Evolutionary conservation across 1,284 basidiomycete species (phyloP).

Genomic region (Schizophyllum amplum): DNA sequence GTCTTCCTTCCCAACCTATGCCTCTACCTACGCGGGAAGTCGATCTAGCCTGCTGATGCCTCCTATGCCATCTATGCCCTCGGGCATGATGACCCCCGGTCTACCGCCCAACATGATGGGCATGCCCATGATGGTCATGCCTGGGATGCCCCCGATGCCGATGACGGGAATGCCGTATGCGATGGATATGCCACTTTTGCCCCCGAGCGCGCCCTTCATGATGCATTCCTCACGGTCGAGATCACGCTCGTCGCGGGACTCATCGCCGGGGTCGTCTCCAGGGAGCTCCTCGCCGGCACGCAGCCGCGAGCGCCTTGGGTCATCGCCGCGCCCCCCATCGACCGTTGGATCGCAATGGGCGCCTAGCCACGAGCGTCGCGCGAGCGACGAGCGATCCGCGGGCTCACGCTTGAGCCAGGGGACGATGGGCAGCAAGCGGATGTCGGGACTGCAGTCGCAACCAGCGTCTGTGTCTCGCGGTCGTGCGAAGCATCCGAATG

Average conservation of each 20-base stretch:
- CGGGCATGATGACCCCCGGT: constrained; percentile 1
- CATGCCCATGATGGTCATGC: constrained; percentile 20
- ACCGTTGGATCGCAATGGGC: constrained; percentile 10
- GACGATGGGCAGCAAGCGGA: constrained; percentile 5
- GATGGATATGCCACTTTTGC: constrained; percentile 56
- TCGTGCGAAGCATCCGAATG: constrained; percentile 17
- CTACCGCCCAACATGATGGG: not conserved
- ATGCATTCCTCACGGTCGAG: constrained; percentile 34
- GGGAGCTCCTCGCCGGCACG: constrained; percentile 9
- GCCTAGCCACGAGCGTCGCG: constrained; percentile 13
- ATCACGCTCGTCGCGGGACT: constrained; percentile 7
- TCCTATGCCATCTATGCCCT: constrained; percentile 29
- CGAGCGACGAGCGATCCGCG: constrained; percentile 20
- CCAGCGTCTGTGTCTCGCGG: constrained; percentile 18
- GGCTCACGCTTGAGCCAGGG: not conserved
- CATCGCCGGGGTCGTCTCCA: constrained; percentile 7
- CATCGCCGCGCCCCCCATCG: constrained; percentile 12
- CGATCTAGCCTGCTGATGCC: constrained; percentile 3
- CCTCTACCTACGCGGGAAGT: not conserved
- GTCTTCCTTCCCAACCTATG: constrained; percentile 4
- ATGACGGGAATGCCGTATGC: constrained; percentile 26
- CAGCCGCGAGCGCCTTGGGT: constrained; percentile 1
- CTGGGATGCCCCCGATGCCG: no score
- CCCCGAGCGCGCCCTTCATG: constrained; percentile 72
- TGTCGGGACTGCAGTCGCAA: no score